A percentile compares a stretch with the other conserved stretches of the same genome.
Evolutionary conservation across 2,329 filamentous ascomycete species (phyloP).

Genomic region (Ustulina deusta): DNA sequence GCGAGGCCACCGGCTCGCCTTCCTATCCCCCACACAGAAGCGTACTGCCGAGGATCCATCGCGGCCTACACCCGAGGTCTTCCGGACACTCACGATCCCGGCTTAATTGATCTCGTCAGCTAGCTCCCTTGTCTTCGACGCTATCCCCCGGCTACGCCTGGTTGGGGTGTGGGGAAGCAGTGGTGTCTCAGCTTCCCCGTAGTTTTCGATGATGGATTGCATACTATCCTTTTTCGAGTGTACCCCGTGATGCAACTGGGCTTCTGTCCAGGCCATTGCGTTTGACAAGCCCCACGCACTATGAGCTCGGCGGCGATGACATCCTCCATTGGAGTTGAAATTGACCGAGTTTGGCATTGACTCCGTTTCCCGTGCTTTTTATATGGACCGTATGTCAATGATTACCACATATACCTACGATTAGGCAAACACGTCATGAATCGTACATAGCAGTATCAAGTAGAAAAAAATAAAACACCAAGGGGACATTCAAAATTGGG

Average conservation of each 20-base stretch:
- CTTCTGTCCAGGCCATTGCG: not conserved
- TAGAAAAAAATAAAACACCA: not conserved
- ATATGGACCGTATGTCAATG: not conserved
- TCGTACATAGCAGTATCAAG: not conserved
- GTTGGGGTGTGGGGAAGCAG: not conserved
- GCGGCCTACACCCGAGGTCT: slow-evolving; percentile 36
- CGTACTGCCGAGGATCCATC: slow-evolving; percentile 34
- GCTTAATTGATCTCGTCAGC: slow-evolving; percentile 1
- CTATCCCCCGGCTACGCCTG: not conserved
- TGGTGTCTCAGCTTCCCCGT: not conserved
- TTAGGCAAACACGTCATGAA: not conserved
- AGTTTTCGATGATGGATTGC: not conserved
- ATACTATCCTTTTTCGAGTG: not conserved
- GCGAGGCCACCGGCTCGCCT: slow-evolving; percentile 21
- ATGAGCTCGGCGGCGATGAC: slow-evolving; percentile 2
- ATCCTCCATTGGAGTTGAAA: not conserved
- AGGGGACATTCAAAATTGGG: no score
- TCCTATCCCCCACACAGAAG: slow-evolving; percentile 16
- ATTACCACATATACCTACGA: not conserved
- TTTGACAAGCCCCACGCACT: not conserved
- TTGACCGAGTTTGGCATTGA: not conserved
- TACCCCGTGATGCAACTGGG: no score
- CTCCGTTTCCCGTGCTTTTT: not conserved
- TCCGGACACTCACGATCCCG: slow-evolving; percentile 33
- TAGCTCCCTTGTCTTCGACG: slow-evolving; percentile 12